Evolutionary conservation across 257 asterid genomes (phyloP), one percentile per base, ranked within the genome.

Genomic region (Ehretia macrophylla): DNA sequence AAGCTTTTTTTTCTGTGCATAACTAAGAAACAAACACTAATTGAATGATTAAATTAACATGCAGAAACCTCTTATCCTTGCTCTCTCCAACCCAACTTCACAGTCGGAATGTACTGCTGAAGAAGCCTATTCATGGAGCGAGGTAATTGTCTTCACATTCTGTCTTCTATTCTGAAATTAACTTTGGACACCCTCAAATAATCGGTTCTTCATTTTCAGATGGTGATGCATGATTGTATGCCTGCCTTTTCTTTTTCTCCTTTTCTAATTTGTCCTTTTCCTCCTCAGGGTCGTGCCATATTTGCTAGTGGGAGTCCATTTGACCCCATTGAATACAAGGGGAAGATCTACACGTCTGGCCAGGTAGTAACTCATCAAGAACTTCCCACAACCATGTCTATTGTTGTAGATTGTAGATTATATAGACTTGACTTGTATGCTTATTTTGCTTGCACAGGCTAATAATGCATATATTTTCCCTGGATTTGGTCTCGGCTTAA

Each of bases 81-180:
- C 97, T 19, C 94, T 89, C 68, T 89, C 97, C 51, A 89, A 89
- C 81, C 97, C 97, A 14, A 89, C 97, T 45, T 89, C 97, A 23
- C 97, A 89, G 75, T 86, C 97, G 8, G 97, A 89, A 64, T 89
- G 97, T 66, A 89, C 95, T 45, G 97, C 97, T 12, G 87, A 83
- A 72, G 94, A 89, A 75, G 97, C 95, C 46, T 89, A 89, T 64
- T 72, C 61, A 68, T 89, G 97, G 97, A 86, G 95, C 66, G 75
- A 81, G 95, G 96, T 88, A 48, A 72, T 27, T 27, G 6, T 27
- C 35, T 17, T 8, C 52, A 16, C 5, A 3, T 13, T 14, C 19
- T 46, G 52, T 47, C 52, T 47, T 47, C 52, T 11, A 27, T 27
- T 27, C 35, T 27, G 35, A 1, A 27, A 27, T 1, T 0, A 8